Percentiles rank a stretch among this genome's conserved stretches.
Conservation (phyloP, 176 grass and related monocot species). For the Zea mays region Zm-B73-REFERENCE-NAM-5.0 NC_050096.1:300601001-300601500, state of each 20-base stretch:
- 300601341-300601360: conserved; percentile 10
- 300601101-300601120: too few relatives aligned
- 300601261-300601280: conserved; percentile 17
- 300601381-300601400: conserved; percentile 32
- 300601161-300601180: background rate
- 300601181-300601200: background rate
- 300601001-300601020: too few relatives aligned
- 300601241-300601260: conserved; percentile 17
- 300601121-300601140: too few relatives aligned
- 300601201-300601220: background rate
- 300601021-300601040: too few relatives aligned
- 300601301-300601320: conserved; percentile 18
- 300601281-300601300: conserved; percentile 7
- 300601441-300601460: conserved; percentile 82
- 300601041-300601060: too few relatives aligned
- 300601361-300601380: conserved; percentile 26
- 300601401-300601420: conserved; percentile 8
- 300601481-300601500: conserved; percentile 93
- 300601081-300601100: too few relatives aligned
- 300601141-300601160: too few relatives aligned
- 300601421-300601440: conserved; percentile 78
- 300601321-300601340: conserved; percentile 3
- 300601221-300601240: conserved; percentile 27
- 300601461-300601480: conserved; percentile 86
- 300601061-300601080: too few relatives aligned